A percentile compares a stretch with the other conserved stretches of the same genome.
These are phyloP conservation scores for Cerrena zonata DNA, from an alignment of 1,284 basidiomycete species.

Conservation along the genomic window DNA sequence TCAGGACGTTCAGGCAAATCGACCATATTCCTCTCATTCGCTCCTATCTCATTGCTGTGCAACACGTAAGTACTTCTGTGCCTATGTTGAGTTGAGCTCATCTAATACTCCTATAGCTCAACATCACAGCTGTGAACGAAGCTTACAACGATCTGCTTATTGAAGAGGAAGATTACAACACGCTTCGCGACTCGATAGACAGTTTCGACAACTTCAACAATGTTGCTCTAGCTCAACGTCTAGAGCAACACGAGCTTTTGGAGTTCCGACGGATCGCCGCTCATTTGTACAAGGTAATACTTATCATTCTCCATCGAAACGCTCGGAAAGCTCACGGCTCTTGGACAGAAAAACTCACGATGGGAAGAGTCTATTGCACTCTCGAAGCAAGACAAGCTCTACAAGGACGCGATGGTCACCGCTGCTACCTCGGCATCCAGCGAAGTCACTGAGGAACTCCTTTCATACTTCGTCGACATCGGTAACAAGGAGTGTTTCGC, in stretches of 20 bases:
- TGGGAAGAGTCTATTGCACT: slow-evolving; percentile 95
- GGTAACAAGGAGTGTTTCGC: slow-evolving; percentile 98
- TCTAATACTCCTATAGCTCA: slow-evolving; percentile 50
- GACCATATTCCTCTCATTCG: slow-evolving; percentile 95
- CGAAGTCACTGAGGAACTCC: slow-evolving; percentile 88
- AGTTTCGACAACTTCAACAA: slow-evolving; percentile 98
- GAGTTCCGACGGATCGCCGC: slow-evolving; percentile 95
- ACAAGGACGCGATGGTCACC: slow-evolving; percentile 93
- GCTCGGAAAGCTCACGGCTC: not conserved
- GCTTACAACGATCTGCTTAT: slow-evolving; percentile 96
- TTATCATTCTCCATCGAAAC: not conserved
- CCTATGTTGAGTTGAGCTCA: no score
- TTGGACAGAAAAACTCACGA: slow-evolving; percentile 77
- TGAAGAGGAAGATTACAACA: slow-evolving; percentile 98
- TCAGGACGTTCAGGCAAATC: slow-evolving; percentile 91
- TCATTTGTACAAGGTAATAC: slow-evolving; percentile 85
- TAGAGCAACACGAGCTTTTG: slow-evolving; percentile 88
- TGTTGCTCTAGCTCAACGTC: slow-evolving; percentile 75
- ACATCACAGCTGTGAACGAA: slow-evolving; percentile 94
- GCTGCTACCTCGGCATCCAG: slow-evolving; percentile 76
- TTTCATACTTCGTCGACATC: slow-evolving; percentile 92
- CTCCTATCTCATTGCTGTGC: slow-evolving; percentile 93
- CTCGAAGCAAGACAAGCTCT: slow-evolving; percentile 93
- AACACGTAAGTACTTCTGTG: slow-evolving; percentile 68
- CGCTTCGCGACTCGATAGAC: slow-evolving; percentile 91